These are phyloP conservation scores for Parmelia sp. DNA, from an alignment of 495 filamentous ascomycete species.

Conservation along the genomic window DNA sequence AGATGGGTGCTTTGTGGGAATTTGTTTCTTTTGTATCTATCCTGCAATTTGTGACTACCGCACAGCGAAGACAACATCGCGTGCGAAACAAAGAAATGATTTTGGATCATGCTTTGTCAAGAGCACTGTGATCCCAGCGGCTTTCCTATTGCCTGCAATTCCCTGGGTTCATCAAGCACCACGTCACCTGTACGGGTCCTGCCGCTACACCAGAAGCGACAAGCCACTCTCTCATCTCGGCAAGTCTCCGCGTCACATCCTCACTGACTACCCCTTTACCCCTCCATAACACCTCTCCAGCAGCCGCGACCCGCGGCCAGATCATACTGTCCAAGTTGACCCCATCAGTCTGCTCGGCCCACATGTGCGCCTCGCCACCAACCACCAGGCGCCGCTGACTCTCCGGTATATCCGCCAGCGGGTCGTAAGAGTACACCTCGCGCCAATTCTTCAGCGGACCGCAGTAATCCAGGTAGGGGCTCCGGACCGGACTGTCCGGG, in stretches of 20 bases:
- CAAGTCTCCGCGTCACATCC: conserved; percentile 18
- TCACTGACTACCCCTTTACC: conserved; percentile 11
- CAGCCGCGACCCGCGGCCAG: conserved; percentile 54
- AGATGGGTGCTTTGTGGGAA: not conserved
- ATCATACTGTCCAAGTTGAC: conserved; percentile 60
- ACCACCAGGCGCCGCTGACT: conserved; percentile 56
- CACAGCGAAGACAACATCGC: not conserved
- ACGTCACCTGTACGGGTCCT: conserved; percentile 17
- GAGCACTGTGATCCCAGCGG: not conserved
- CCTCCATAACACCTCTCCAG: conserved; percentile 28
- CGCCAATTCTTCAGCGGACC: conserved; percentile 67
- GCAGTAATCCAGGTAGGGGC: conserved; percentile 71
- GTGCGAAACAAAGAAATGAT: not conserved
- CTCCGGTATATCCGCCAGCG: conserved; percentile 48
- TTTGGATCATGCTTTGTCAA: not conserved
- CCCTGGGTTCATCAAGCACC: conserved; percentile 15
- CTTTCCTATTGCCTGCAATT: conserved; percentile 9
- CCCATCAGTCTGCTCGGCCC: conserved; percentile 69
- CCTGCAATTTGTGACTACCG: not conserved
- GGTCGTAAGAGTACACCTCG: conserved; percentile 68
- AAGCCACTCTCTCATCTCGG: conserved; percentile 22
- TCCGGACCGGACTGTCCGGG: not conserved
- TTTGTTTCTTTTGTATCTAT: not conserved
- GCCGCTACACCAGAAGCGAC: conserved; percentile 14
- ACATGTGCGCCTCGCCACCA: conserved; percentile 72